These are phyloP conservation scores for Gorgonomyces haynaldii DNA, from an alignment of 192 early-diverging fungal genomes.

Conservation along the genomic window DNA sequence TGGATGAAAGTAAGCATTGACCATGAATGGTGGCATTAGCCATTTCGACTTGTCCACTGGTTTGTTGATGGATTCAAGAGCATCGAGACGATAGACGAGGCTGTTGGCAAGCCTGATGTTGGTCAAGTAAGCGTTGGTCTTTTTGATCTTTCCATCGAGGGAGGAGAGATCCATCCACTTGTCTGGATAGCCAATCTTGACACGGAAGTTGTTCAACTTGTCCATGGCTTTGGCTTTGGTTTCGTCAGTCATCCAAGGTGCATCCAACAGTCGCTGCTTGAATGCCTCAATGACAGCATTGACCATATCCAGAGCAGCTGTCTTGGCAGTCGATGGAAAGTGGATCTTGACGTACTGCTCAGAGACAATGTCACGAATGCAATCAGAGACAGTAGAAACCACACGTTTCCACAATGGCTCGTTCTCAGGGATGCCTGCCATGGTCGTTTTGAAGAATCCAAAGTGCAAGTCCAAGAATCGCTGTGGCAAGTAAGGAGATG, in stretches of 20 bases:
- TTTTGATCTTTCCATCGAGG: conserved; percentile 3
- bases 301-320: conserved; percentile 4
- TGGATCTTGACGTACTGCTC: not conserved
- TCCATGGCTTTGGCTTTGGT: conserved; percentile 16
- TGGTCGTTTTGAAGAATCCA: not conserved
- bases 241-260: conserved; percentile 10
- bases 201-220: conserved; percentile 12
- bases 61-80: conserved; percentile 8
- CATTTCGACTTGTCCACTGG: conserved; percentile 16
- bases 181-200: conserved; percentile 29
- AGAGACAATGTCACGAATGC: not conserved
- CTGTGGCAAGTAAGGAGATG: not conserved
- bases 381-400: not conserved
- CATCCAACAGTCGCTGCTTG: not conserved
- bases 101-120: not conserved
- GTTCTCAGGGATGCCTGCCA: not conserved
- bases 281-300: not conserved
- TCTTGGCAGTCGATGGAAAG: not conserved
- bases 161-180: conserved; percentile 12
- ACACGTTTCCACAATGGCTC: conserved; percentile 3
- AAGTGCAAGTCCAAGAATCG: not conserved
- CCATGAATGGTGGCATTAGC: conserved; percentile 20
- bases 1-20: conserved; percentile 26
- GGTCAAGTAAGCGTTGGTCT: not conserved
- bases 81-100: not conserved